Base-by-base conservation (phyloP, 768 basidiomycete species). In the Pleurotus djamor region DNA sequence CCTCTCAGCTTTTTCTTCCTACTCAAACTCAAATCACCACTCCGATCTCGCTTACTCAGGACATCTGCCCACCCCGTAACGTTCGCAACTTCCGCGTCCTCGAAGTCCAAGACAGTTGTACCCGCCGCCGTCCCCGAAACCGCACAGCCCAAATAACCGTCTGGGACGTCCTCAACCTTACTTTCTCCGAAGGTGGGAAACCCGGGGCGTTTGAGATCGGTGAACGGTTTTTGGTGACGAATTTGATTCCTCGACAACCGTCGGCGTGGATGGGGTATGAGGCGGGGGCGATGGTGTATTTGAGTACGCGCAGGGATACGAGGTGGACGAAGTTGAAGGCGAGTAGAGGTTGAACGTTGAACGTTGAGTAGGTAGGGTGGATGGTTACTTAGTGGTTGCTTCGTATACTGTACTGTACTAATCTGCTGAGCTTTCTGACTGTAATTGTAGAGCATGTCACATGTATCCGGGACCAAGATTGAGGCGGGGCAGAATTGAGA, bases 31-130 rank as follows among this genome's bases (percentile, higher is more conserved):
- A 51, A 7, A 49, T 17, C 14, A 38, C 33, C 55, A 16, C 49
- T 6, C 17, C 37, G 32, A 63, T 62, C 28, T 17, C 14, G 17
- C 49, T n/a, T 51, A 14, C n/a, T 17, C 67, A 88, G 86, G 72
- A 70, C 14, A 68, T 74, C 34, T 94, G 87, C 65, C 94, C 94
- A 3, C 79, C 85, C 2, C 85, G 95, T 5, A 74, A 91, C 21
- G 86, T 94, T 10, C 83, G 87, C 44, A 84, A 79, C 54, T 94
- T 96, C 73, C 79, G 92, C 45, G 84, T 96, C 4, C 67, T 94
- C 13, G 75, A 86, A 12, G 79, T 88, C 13, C 75, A 82, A 63
- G 95, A 91, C 67, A 82, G 84, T 14, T 76, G 78, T 37, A 87
- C 84, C 32, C 63, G 67, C 0, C 78, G 80, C 60, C 75, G 80